A percentile compares a stretch with the other conserved stretches of the same genome.
Conservation (phyloP, 768 basidiomycete genomes). For the Lactarius hengduanensis region DNA sequence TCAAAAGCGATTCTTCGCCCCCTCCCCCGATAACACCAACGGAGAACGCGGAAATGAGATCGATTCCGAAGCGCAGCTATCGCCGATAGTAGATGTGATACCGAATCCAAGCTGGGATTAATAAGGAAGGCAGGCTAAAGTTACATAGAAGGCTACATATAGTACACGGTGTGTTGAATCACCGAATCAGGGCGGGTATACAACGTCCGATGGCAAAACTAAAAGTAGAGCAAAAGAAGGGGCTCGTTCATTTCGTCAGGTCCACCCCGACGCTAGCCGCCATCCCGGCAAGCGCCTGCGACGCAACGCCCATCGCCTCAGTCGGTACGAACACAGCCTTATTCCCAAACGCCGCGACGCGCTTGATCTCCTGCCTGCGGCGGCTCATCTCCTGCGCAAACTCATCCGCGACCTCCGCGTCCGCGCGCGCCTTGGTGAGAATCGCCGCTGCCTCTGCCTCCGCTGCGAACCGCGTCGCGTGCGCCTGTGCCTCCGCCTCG, state of each 20-base stretch:
- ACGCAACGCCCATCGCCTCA: constrained; percentile 54
- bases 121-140: background rate
- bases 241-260: constrained; percentile 9
- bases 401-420: constrained; percentile 54
- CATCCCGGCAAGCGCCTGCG: constrained; percentile 66
- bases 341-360: constrained; percentile 63
- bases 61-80: background rate
- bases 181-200: background rate
- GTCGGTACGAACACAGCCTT: constrained; percentile 71
- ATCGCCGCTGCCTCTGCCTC: constrained; percentile 73
- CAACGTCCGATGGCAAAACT: background rate
- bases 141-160: too few relatives aligned
- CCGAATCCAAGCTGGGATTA: background rate
- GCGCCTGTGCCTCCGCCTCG: constrained; percentile 73
- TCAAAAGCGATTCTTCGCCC: background rate
- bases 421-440: constrained; percentile 62
- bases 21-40: too few relatives aligned
- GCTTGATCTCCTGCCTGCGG: constrained; percentile 60
- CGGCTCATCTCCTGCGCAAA: constrained; percentile 80
- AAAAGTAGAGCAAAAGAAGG: background rate
- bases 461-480: constrained; percentile 72
- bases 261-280: constrained; percentile 59
- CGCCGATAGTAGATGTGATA: background rate
- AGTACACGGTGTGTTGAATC: background rate
- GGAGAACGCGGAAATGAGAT: background rate